Evolutionary conservation across 2,329 filamentous ascomycete species (phyloP).

Genomic region (Alternaria incomplexa): DNA sequence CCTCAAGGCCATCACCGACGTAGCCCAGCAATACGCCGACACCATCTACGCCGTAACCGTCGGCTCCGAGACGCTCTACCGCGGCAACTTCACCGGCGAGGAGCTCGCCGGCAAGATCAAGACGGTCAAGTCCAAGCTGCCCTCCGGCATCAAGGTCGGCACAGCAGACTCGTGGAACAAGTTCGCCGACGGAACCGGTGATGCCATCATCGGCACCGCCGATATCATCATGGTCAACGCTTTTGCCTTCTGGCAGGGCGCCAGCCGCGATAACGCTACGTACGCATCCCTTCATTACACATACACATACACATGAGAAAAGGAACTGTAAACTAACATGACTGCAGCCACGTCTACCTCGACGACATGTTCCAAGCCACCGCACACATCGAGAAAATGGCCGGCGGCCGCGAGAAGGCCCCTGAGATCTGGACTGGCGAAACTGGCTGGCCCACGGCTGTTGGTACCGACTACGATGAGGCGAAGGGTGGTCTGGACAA

Average conservation of each 20-base stretch:
- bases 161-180: slow-evolving; percentile 79
- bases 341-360: slow-evolving; percentile 61
- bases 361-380: slow-evolving; percentile 71
- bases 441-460: slow-evolving; percentile 42
- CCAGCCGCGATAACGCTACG: slow-evolving; percentile 63
- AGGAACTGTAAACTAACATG: background rate
- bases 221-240: slow-evolving; percentile 70
- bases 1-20: slow-evolving; percentile 62
- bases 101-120: slow-evolving; percentile 67
- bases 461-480: slow-evolving; percentile 66
- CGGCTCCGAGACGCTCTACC: slow-evolving; percentile 74
- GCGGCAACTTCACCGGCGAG: slow-evolving; percentile 68
- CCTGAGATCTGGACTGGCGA: slow-evolving; percentile 62
- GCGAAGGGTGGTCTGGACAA: slow-evolving; percentile 66
- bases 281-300: background rate
- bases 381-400: slow-evolving; percentile 65
- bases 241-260: slow-evolving; percentile 76
- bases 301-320: too few species aligned
- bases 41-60: slow-evolving; percentile 73
- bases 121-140: slow-evolving; percentile 63
- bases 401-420: slow-evolving; percentile 58
- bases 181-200: slow-evolving; percentile 70
- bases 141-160: slow-evolving; percentile 62
- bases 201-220: slow-evolving; percentile 67
- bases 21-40: slow-evolving; percentile 58